These are phyloP conservation scores for Centella asiatica DNA, from an alignment of 129 eudicot genomes.

Conservation along the genomic window DNA sequence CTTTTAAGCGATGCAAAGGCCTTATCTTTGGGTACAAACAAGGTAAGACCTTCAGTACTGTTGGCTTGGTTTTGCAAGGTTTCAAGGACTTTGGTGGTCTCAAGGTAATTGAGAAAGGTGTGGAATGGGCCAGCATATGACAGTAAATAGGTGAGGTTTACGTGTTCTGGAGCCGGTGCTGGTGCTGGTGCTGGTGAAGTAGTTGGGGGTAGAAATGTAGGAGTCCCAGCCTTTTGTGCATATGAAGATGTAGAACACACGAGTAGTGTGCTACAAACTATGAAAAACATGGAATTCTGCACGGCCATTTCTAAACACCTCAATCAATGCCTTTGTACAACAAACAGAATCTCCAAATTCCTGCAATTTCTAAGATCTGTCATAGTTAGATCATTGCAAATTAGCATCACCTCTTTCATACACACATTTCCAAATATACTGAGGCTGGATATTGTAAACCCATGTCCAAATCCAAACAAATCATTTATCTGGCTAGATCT, in stretches of 20 bases:
- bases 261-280: slow-evolving; percentile 27
- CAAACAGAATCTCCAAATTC: slow-evolving; percentile 12
- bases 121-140: slow-evolving; percentile 79
- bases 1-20: slow-evolving; percentile 53
- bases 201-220: slow-evolving; percentile 21
- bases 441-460: neutral
- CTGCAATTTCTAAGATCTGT: slow-evolving; percentile 14
- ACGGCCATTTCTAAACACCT: neutral
- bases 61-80: slow-evolving; percentile 81
- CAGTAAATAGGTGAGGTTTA: slow-evolving; percentile 66
- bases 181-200: slow-evolving; percentile 69
- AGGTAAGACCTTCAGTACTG: slow-evolving; percentile 77
- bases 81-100: slow-evolving; percentile 60
- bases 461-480: slow-evolving; percentile 1
- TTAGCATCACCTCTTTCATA: neutral
- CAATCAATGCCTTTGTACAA: neutral
- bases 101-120: slow-evolving; percentile 67
- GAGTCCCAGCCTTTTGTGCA: slow-evolving; percentile 24
- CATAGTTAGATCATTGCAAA: neutral
- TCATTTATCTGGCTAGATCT: neutral
- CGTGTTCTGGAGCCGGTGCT: slow-evolving; percentile 63
- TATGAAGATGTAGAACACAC: slow-evolving; percentile 28
- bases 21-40: slow-evolving; percentile 69
- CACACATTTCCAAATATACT: neutral
- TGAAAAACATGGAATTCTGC: slow-evolving; percentile 21